phyloP scores from a whole-genome alignment of 805 yeast species.

The Hanseniaspora nectarophila region DNA sequence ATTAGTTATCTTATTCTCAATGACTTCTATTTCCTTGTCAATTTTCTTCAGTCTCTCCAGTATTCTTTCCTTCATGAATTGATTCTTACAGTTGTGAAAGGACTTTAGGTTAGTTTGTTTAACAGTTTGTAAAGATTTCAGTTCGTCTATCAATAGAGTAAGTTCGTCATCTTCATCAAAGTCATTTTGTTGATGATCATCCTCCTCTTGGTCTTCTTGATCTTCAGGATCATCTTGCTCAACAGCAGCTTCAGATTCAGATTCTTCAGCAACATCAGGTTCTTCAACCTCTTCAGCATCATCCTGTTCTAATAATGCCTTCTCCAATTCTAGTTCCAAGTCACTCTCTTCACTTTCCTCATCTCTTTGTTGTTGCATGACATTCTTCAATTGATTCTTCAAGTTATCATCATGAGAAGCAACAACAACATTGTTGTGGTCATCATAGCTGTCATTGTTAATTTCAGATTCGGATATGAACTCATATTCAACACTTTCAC shows the following conservation, averaged over 20 bases:
- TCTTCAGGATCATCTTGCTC: slow-evolving; percentile 28
- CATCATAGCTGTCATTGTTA: slow-evolving; percentile 14
- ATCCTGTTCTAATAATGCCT: slow-evolving; percentile 26
- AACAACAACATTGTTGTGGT: background rate
- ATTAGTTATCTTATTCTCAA: slow-evolving; percentile 5
- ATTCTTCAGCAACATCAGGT: background rate
- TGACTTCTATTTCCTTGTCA: slow-evolving; percentile 11
- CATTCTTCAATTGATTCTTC: slow-evolving; percentile 23
- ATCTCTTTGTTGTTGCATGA: slow-evolving; percentile 14
- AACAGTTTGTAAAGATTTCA: slow-evolving; percentile 6
- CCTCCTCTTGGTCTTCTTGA: slow-evolving; percentile 30
- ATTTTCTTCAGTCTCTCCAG: slow-evolving; percentile 13
- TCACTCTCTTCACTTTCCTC: slow-evolving; percentile 21
- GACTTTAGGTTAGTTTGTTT: slow-evolving; percentile 13
- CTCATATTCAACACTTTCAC: slow-evolving; percentile 70
- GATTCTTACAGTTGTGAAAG: slow-evolving; percentile 13
- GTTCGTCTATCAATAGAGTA: slow-evolving; percentile 17
- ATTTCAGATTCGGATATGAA: slow-evolving; percentile 46
- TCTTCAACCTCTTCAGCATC: slow-evolving; percentile 25
- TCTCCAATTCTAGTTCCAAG: slow-evolving; percentile 19
- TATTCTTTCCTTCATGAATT: slow-evolving; percentile 14
- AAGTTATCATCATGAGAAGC: slow-evolving; percentile 17
- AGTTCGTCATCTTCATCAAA: slow-evolving; percentile 29
- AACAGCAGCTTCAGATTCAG: slow-evolving; percentile 20
- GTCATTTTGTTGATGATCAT: slow-evolving; percentile 30